Evolutionary conservation across 1,284 basidiomycete species (phyloP).

Genomic region (Microbotryomycetes sp.): DNA sequence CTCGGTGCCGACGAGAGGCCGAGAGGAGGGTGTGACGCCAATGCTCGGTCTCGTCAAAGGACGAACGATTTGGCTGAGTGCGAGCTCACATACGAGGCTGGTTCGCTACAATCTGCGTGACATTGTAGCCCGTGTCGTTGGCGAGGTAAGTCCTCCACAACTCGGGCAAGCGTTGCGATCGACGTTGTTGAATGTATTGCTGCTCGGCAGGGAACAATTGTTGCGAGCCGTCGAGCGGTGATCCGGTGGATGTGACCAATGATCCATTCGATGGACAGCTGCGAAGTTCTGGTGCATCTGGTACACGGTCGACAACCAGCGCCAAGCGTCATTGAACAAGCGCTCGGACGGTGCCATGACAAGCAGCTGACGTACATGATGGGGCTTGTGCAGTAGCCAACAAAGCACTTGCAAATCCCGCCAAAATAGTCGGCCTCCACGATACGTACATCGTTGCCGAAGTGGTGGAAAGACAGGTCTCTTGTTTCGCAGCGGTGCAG

Average conservation of each 20-base stretch:
- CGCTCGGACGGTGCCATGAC: neutral
- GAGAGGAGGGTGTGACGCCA: neutral
- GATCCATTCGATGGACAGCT: slow-evolving; percentile 11
- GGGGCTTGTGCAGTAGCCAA: neutral
- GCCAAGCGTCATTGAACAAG: neutral
- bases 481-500: no score
- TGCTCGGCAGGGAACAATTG: slow-evolving; percentile 9
- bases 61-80: no score
- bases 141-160: slow-evolving; percentile 18
- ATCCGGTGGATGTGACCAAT: slow-evolving; percentile 13
- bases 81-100: neutral
- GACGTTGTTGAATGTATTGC: slow-evolving; percentile 13
- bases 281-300: slow-evolving; percentile 20
- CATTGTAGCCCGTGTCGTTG: slow-evolving; percentile 21
- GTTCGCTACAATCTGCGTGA: neutral
- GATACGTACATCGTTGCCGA: no score
- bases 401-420: no score
- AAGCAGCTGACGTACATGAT: neutral
- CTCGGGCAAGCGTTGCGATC: slow-evolving; percentile 1
- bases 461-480: no score
- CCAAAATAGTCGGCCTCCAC: no score
- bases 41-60: slow-evolving; percentile 14
- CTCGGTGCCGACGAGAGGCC: no score
- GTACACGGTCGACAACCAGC: no score
- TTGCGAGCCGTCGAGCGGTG: slow-evolving; percentile 12